These are phyloP conservation scores for Gaultheria prostrata DNA, from an alignment of 148 eudicot genomes.

Conservation along the genomic window DNA sequence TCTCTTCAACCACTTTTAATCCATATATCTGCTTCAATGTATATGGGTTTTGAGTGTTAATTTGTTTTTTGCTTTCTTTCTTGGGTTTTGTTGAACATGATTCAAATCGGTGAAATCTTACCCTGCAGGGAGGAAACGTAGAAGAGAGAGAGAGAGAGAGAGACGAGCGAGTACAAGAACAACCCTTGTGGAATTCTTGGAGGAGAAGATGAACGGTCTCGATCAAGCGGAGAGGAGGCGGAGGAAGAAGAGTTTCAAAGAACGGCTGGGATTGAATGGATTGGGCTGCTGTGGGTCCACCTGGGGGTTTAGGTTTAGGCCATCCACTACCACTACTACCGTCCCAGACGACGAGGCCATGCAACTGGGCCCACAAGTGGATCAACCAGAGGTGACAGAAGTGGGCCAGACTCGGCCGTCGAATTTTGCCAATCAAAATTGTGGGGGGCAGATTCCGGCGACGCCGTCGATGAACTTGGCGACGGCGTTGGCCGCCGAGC, in stretches of 20 bases:
- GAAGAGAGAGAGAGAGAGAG: conserved; percentile 17
- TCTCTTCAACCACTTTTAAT: conserved; percentile 11
- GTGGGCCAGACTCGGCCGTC: background rate
- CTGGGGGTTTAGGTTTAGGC: conserved; percentile 29
- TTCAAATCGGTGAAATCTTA: conserved; percentile 31
- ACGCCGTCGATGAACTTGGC: conserved; percentile 59
- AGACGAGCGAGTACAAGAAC: conserved; percentile 28
- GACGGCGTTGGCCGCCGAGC: conserved; percentile 70
- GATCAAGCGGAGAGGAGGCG: conserved; percentile 43
- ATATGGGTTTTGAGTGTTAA: background rate
- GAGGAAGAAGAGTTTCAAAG: conserved; percentile 38
- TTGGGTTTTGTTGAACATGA: conserved; percentile 20
- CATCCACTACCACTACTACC: conserved; percentile 18
- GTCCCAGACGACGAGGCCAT: conserved; percentile 24
- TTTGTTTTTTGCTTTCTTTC: background rate
- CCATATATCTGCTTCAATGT: background rate
- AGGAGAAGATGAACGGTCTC: conserved; percentile 60
- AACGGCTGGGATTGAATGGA: conserved; percentile 61
- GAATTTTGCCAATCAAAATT: conserved; percentile 13
- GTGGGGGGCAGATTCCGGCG: conserved; percentile 18
- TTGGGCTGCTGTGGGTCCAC: conserved; percentile 64
- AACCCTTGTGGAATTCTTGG: conserved; percentile 55
- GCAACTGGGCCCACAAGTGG: conserved; percentile 13
- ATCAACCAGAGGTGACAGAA: background rate
- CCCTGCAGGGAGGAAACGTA: conserved; percentile 26